A percentile compares a stretch with the other conserved stretches of the same genome.
Evolutionary conservation across 352 stramenopile species (phyloP).

Genomic region (Pythium brassicae): DNA sequence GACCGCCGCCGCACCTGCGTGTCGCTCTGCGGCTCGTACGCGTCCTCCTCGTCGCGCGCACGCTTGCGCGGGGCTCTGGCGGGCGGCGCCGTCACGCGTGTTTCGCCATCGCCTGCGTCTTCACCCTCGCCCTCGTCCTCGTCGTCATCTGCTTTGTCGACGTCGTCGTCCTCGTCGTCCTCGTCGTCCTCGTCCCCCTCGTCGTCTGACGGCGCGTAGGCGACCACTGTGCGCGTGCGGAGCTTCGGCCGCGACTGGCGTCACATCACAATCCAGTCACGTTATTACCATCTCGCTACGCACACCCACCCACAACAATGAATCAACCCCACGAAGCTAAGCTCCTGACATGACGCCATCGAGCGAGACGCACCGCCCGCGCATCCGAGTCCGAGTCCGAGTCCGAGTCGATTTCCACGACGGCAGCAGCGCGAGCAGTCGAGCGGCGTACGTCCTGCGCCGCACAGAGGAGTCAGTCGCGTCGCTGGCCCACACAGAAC

Average conservation of each 20-base stretch:
- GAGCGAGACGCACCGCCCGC: background rate
- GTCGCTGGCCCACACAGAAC: too few species aligned
- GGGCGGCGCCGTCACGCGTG: conserved; percentile 5
- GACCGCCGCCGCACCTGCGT: conserved; percentile 5
- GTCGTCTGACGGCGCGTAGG: conserved; percentile 16
- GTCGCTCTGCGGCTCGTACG: conserved; percentile 13
- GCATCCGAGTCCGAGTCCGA: conserved; percentile 11
- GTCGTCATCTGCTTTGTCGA: conserved; percentile 19
- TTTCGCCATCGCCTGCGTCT: conserved; percentile 17
- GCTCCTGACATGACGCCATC: background rate
- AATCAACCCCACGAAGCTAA: too few species aligned
- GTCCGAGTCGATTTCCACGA: conserved; percentile 19
- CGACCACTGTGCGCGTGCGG: conserved; percentile 10
- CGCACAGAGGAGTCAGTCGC: background rate
- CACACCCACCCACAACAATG: background rate
- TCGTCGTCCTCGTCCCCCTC: conserved; percentile 39
- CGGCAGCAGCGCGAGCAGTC: background rate
- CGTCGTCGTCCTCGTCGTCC: conserved; percentile 17
- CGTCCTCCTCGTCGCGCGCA: conserved; percentile 13
- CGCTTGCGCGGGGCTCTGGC: conserved; percentile 28
- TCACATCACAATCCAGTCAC: too few species aligned
- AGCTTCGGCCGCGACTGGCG: conserved; percentile 23
- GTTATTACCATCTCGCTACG: conserved; percentile 1
- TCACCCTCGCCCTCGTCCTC: conserved; percentile 21
- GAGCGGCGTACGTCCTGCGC: conserved; percentile 4